Evolutionary conservation across 2,329 filamentous ascomycete genomes (phyloP), one percentile per base, ranked within the genome.

Genomic region (Gnomoniopsis sp.): DNA sequence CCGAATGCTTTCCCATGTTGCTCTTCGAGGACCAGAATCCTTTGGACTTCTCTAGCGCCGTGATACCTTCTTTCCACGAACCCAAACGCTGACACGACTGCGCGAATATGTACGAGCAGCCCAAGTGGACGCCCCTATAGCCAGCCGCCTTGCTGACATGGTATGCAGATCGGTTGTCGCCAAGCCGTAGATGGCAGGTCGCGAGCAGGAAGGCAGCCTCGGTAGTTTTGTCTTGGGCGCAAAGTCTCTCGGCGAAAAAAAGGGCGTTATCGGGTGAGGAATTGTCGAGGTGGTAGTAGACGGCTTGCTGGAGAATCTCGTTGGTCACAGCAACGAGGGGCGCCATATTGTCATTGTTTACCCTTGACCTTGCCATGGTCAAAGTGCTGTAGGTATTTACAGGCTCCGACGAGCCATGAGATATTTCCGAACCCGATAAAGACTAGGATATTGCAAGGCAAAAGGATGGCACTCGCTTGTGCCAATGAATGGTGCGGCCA

Each of bases 21-120:
- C 86, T 91, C 68, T 87, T 89, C 54, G 84, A 84, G 49, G 79
- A 76, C 93, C 95, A 98, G 22, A 87, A 75, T n/a, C 79, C 76
- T 70, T 86, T 88, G 49, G 89, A 86, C 71, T 91, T 93, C 67
- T 99, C 95, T 68, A 99, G 75, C 6, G 91, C 91, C 12, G 83
- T 80, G 56, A 93, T 88, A 26, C 95, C 95, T 66, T 96, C 91
- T 61, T 88, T 86, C 71, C 88, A 88, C 63, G 86, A 86, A 60
- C 90, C 91, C 58, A 98, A 76, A 48, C 85, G 85, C 61, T 97
- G 76, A 69, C 91, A 98, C 43, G 92, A 86, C 70, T 96, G 92
- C 54, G 93, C 93, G 77, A 93, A 96, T 49, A 97, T 83, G 75
- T 93, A 98, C 19, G 90, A 86, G 74, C 93, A 97, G 33, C 93